phyloP scores from a whole-genome alignment of 805 yeast genomes.

The Candida parachauliodes region DNA sequence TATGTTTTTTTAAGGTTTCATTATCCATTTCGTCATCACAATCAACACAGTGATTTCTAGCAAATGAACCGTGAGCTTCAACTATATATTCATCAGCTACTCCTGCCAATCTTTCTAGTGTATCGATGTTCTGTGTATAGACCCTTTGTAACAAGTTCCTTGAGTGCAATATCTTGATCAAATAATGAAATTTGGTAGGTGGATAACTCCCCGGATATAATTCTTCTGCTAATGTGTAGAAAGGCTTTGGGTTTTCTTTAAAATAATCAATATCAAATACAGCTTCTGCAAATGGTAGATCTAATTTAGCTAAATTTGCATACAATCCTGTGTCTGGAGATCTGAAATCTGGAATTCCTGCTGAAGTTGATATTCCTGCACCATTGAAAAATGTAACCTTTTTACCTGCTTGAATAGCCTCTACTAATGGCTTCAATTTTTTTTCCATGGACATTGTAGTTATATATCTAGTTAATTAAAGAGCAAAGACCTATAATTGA shows the following conservation, averaged over 20 bases:
- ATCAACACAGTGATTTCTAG: slow-evolving; percentile 75
- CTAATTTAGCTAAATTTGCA: slow-evolving; percentile 66
- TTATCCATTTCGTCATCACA: slow-evolving; percentile 56
- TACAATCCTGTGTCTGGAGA: slow-evolving; percentile 88
- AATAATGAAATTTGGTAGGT: slow-evolving; percentile 79
- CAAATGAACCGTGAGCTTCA: slow-evolving; percentile 96
- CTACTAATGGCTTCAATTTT: slow-evolving; percentile 22
- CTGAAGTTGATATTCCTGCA: slow-evolving; percentile 90
- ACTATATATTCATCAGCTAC: slow-evolving; percentile 59
- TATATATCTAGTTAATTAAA: no score
- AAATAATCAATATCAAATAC: slow-evolving; percentile 89
- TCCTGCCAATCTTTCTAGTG: slow-evolving; percentile 84
- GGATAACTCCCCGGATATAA: slow-evolving; percentile 82
- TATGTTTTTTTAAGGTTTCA: slow-evolving; percentile 39
- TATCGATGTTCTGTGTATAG: slow-evolving; percentile 92
- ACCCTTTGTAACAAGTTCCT: slow-evolving; percentile 61
- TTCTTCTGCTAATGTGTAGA: slow-evolving; percentile 79
- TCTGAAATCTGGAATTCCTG: slow-evolving; percentile 95
- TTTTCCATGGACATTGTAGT: slow-evolving; percentile 3
- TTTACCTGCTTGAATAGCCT: slow-evolving; percentile 27
- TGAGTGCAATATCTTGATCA: slow-evolving; percentile 65
- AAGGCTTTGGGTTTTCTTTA: slow-evolving; percentile 72
- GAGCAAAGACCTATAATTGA: no score
- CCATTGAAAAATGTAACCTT: slow-evolving; percentile 73
- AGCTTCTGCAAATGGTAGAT: slow-evolving; percentile 91